Percentiles rank a stretch among this genome's conserved stretches.
Conservation (phyloP, 2,329 filamentous ascomycete genomes). For the Alternaria infectoria region DNA sequence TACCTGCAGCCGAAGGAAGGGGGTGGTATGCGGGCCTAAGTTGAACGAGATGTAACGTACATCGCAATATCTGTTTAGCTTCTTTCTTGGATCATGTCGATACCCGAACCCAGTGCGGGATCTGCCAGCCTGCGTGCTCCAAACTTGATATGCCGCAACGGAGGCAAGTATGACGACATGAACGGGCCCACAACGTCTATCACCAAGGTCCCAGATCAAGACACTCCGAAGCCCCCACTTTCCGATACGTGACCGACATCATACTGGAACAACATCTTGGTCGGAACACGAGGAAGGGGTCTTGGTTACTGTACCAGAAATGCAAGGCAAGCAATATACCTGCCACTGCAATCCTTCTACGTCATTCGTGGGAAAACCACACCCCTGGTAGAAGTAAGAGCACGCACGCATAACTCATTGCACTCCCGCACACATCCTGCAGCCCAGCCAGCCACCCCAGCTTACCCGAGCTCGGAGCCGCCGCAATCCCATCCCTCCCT, state of each 20-base stretch:
- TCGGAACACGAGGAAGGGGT: background rate
- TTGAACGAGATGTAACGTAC: background rate
- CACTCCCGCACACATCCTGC: background rate
- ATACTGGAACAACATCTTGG: background rate
- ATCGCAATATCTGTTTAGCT: constrained; percentile 9
- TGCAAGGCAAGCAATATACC: background rate
- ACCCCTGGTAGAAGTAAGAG: background rate
- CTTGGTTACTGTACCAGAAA: background rate
- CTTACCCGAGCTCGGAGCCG: constrained; percentile 1
- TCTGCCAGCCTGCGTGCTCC: constrained; percentile 4
- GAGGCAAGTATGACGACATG: constrained; percentile 16
- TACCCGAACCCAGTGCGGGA: constrained; percentile 7
- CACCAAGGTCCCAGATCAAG: constrained; percentile 3
- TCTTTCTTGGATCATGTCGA: background rate
- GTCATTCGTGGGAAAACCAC: constrained; percentile 1
- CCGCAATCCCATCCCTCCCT: background rate
- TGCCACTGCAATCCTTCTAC: background rate
- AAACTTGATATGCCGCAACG: constrained; percentile 7
- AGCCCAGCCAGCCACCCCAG: constrained; percentile 1
- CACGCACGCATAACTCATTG: background rate
- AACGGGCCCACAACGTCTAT: constrained; percentile 13
- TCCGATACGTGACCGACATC: background rate
- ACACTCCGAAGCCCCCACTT: background rate
- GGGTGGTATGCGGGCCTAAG: background rate
- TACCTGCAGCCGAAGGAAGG: constrained; percentile 1